These are phyloP conservation scores for Solanum boliviense DNA, from an alignment of 257 asterid species.

Conservation along the genomic window DNA sequence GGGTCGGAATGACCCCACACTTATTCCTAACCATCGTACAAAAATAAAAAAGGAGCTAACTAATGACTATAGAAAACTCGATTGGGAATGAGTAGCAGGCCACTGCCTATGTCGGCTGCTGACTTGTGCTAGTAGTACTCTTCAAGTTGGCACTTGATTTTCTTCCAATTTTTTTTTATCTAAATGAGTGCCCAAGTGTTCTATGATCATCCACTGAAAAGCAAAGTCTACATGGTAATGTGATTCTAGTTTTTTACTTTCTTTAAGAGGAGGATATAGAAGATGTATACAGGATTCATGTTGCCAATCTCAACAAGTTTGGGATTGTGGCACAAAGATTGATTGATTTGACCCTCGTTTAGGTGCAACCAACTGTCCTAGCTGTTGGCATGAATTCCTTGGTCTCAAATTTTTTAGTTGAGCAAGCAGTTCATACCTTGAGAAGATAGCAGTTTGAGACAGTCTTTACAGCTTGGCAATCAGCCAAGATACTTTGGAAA, in stretches of 20 bases:
- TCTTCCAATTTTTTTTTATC: neutral
- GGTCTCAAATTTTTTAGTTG: neutral
- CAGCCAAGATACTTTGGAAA: neutral
- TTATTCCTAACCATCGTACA: neutral
- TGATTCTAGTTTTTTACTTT: neutral
- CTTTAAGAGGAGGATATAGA: neutral
- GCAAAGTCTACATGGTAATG: neutral
- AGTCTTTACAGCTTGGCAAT: neutral
- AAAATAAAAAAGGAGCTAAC: neutral
- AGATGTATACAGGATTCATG: too few relatives aligned
- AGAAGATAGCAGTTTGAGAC: neutral
- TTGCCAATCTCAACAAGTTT: neutral
- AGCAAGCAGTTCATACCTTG: neutral
- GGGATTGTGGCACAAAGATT: neutral
- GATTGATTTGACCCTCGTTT: neutral
- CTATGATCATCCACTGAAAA: neutral
- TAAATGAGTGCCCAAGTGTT: neutral
- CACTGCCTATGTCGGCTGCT: neutral
- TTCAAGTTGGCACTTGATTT: neutral
- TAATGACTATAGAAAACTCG: neutral
- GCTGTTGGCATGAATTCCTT: neutral
- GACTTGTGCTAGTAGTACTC: neutral
- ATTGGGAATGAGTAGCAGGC: neutral
- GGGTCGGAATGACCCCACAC: neutral
- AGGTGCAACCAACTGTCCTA: neutral